Evolutionary conservation across 768 basidiomycete genomes (phyloP), one percentile per base, ranked within the genome.

Genomic region (Rhodocollybia butyracea): DNA sequence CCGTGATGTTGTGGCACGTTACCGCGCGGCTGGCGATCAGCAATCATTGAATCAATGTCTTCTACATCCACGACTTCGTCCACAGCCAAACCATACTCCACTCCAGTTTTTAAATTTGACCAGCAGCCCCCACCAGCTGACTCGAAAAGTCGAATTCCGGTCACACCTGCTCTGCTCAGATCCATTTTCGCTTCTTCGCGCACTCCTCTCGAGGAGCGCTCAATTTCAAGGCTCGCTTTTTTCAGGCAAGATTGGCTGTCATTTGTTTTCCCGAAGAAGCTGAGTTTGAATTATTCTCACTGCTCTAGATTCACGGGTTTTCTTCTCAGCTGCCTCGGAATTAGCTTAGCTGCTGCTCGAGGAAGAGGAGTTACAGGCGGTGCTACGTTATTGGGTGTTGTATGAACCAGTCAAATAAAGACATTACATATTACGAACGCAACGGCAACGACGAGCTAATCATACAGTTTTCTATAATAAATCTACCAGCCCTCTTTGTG

Each of bases 111-210:
- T 67, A n/a, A 21, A 27, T 42, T 42, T 19, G 53, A 54, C 56
- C 63, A 59, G 11, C 74, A 68, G 21, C 78, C 67, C 40, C 77
- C 71, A 15, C 73, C 79, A 12, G 63, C 74, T 21, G 76, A 81
- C 58, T 63, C 74, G 17, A 72, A 79, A 19, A 83, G 81, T 56
- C 81, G 87, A 24, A 88, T 93, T 48, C 90, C 91, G 54, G 88
- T 93, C 19, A 92, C 91, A 0, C 91, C 91, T 10, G 86, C 88
- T 10, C 85, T 89, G 1, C 67, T 94, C 56, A 79, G 91, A 38
- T 86, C 88, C 48, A 94, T 94, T 61, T 94, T 94, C 68, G 83
- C 91, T 26, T 93, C 90, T 12, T 93, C 91, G 21, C 82, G 91
- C 13, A 86, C 88, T 0, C 82, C 87, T 2, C 74, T 86, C 54